A percentile compares a stretch with the other conserved stretches of the same genome.
These are phyloP conservation scores for Candida sithepensis DNA, from an alignment of 805 yeast species.

Conservation along the genomic window DNA sequence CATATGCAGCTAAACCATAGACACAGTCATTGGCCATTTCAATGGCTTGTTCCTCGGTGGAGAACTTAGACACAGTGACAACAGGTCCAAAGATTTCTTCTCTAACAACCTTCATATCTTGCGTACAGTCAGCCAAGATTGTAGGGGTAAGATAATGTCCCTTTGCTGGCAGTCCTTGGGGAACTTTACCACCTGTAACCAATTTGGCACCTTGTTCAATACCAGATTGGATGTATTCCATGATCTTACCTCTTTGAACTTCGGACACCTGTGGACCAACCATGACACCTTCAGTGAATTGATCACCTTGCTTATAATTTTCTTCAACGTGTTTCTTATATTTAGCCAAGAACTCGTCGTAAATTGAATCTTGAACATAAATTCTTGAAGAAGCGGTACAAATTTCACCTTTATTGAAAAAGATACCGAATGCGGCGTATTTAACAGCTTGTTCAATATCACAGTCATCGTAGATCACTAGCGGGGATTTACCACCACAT, in stretches of 20 bases:
- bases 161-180: constrained; percentile 36
- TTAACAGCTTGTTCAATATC: constrained; percentile 72
- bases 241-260: constrained; percentile 72
- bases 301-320: constrained; percentile 67
- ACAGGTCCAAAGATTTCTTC: constrained; percentile 93
- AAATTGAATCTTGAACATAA: constrained; percentile 79
- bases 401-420: constrained; percentile 92
- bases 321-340: constrained; percentile 51
- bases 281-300: constrained; percentile 70
- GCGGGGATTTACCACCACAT: constrained; percentile 96
- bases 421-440: constrained; percentile 77
- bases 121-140: constrained; percentile 65
- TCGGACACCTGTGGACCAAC: constrained; percentile 93
- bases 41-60: constrained; percentile 77
- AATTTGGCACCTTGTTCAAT: constrained; percentile 78
- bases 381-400: constrained; percentile 94
- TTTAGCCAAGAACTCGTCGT: constrained; percentile 68
- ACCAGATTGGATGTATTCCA: constrained; percentile 74
- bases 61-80: constrained; percentile 77
- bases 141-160: constrained; percentile 76
- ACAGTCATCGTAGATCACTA: constrained; percentile 83
- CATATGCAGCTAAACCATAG: constrained; percentile 90
- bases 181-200: constrained; percentile 58
- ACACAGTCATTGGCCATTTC: constrained; percentile 72
- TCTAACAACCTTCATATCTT: constrained; percentile 63